Evolutionary conservation across 441 rosid species (phyloP), one percentile per base, ranked within the genome.

Genomic region (Adansonia gregorii): DNA sequence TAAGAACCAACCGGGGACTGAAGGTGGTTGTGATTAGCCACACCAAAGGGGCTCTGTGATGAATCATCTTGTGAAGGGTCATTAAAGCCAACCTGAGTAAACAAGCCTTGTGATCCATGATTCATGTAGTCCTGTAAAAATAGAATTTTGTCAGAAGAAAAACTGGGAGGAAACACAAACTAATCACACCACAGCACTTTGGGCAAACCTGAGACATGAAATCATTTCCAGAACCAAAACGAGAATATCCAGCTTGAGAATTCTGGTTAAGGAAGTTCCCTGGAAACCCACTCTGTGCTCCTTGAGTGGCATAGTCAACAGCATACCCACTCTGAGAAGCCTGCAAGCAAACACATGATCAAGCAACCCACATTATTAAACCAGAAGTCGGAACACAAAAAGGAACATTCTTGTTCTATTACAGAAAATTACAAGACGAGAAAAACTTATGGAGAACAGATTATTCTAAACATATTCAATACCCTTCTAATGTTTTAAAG

Each of bases 131-230:
- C 98, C 98, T 97, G 86, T 74, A 51, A 79, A 75, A 73, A 5
- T 1, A 77, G 52, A 74, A 10, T 11, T 45, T 72, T 20, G 39
- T 63, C 35, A 73, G 65, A 56, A 65, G 51, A 64, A 51, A 74
- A 15, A 65, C 22, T 74, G 1, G 45, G 52, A 59, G 52, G 68
- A 39, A 64, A 61, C 48, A 43, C 12, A 17, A 49, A 17, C 78
- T 52, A 4, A 59, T 46, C 54, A 35, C 39, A 71, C 61, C 60
- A 66, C 63, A 72, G 49, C 69, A 52, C 14, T 15, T 60, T 61
- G 54, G 81, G 77, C 86, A 82, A 55, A 97, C 99, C 99, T 97
- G 99, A 80, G 99, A 92, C 98, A 97, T 94, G 81, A 94, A 93
- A 83, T 97, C 98, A 82, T 88, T 92, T 81, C 93, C 94, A 81